A percentile compares a stretch with the other conserved stretches of the same genome.
Conservation (phyloP, 1,284 basidiomycete species). For the Pterulicium gracile region DNA sequence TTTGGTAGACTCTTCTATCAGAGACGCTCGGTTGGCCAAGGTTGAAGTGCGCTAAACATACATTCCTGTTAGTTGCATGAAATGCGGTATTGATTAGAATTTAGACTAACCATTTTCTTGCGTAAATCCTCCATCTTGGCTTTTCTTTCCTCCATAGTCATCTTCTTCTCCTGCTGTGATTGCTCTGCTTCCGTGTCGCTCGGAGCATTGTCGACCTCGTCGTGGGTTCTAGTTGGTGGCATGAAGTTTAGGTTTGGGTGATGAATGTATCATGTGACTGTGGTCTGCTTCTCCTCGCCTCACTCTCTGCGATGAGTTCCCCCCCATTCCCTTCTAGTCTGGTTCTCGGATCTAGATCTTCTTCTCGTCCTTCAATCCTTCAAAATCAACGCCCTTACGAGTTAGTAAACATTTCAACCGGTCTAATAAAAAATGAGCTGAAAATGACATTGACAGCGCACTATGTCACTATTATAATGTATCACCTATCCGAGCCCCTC, state of each 20-base stretch:
- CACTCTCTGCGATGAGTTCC: background rate
- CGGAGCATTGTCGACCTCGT: background rate
- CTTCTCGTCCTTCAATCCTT: slow-evolving; percentile 18
- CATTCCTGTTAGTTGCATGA: slow-evolving; percentile 1
- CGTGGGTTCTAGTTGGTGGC: background rate
- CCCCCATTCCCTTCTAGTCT: background rate
- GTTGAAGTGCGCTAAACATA: slow-evolving; percentile 73
- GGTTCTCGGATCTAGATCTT: background rate
- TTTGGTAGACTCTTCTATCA: slow-evolving; percentile 75
- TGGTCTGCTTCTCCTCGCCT: background rate
- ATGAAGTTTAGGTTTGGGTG: background rate
- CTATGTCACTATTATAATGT: slow-evolving; percentile 40
- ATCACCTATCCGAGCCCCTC: slow-evolving; percentile 15
- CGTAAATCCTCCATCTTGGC: slow-evolving; percentile 69
- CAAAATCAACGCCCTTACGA: slow-evolving; percentile 27
- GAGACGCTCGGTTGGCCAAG: slow-evolving; percentile 71
- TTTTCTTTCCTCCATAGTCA: slow-evolving; percentile 64
- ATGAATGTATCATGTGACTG: background rate
- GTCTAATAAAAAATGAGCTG: background rate
- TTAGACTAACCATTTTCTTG: slow-evolving; percentile 61
- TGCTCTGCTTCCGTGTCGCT: background rate
- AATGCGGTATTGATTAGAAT: too few relatives aligned
- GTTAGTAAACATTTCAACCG: slow-evolving; percentile 18
- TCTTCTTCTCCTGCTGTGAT: slow-evolving; percentile 8
- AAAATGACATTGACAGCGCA: slow-evolving; percentile 21